These are phyloP conservation scores for Lactuca saligna DNA, from an alignment of 129 eudicot species.

Conservation along the genomic window DNA sequence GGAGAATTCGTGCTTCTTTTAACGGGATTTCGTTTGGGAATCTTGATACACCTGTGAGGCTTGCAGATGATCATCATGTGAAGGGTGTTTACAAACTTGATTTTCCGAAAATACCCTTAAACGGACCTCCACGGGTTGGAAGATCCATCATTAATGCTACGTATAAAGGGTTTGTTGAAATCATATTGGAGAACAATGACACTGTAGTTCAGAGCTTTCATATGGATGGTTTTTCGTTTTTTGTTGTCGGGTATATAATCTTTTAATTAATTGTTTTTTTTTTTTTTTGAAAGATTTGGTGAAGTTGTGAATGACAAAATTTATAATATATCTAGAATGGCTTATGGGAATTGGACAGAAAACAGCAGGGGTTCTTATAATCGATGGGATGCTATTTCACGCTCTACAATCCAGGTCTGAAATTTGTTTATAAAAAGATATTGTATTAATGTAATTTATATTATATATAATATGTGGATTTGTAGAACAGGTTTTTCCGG, in stretches of 20 bases:
- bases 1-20: constrained; percentile 63
- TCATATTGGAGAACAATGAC: constrained; percentile 79
- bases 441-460: too few relatives aligned
- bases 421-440: neutral
- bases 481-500: constrained; percentile 68
- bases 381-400: constrained; percentile 86
- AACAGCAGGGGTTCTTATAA: constrained; percentile 69
- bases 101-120: constrained; percentile 65
- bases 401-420: constrained; percentile 75
- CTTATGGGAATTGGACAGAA: constrained; percentile 79
- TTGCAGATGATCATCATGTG: constrained; percentile 67
- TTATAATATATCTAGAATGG: constrained; percentile 53
- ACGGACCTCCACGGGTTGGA: constrained; percentile 48
- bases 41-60: constrained; percentile 79
- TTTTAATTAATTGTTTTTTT: neutral
- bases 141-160: constrained; percentile 76
- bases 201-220: constrained; percentile 80
- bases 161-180: constrained; percentile 78
- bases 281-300: neutral
- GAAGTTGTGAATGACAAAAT: neutral
- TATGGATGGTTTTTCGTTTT: constrained; percentile 88
- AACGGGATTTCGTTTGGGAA: constrained; percentile 86
- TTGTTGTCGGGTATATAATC: constrained; percentile 80
- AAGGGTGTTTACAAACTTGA: constrained; percentile 81
- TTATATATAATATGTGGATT: neutral